phyloP scores from a whole-genome alignment of 2,329 filamentous ascomycete genomes.

The Alternaria sp. region DNA sequence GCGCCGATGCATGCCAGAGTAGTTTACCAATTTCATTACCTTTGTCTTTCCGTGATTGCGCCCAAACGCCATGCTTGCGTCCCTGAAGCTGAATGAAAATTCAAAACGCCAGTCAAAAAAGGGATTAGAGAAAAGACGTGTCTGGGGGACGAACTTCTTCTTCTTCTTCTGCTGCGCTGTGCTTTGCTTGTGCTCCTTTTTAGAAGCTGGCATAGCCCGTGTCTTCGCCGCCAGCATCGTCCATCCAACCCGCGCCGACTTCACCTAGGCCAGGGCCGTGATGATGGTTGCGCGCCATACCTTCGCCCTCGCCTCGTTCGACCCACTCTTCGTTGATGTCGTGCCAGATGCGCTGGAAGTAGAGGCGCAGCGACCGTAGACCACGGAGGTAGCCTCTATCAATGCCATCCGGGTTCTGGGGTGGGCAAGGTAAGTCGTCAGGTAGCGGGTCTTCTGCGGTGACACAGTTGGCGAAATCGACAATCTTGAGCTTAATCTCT shows the following conservation, averaged over 20 bases:
- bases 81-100: not conserved
- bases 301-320: constrained; percentile 52
- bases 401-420: constrained; percentile 77
- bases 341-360: constrained; percentile 85
- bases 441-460: constrained; percentile 77
- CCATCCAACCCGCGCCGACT: constrained; percentile 44
- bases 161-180: not conserved
- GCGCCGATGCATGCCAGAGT: constrained; percentile 11
- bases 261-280: constrained; percentile 44
- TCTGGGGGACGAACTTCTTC: not conserved
- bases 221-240: constrained; percentile 42
- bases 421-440: constrained; percentile 73
- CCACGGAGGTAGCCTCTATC: constrained; percentile 91
- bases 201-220: constrained; percentile 49
- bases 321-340: constrained; percentile 66
- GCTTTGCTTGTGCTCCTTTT: not conserved
- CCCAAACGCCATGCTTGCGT: constrained; percentile 16
- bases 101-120: not conserved
- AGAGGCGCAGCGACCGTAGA: constrained; percentile 76
- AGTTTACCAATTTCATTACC: constrained; percentile 11
- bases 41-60: constrained; percentile 10
- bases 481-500: constrained; percentile 90
- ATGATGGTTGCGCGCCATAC: constrained; percentile 42
- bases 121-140: not conserved
- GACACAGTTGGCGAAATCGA: constrained; percentile 97